Evolutionary conservation across 768 basidiomycete genomes (phyloP).

Genomic region (Calocybe gangraenosa): DNA sequence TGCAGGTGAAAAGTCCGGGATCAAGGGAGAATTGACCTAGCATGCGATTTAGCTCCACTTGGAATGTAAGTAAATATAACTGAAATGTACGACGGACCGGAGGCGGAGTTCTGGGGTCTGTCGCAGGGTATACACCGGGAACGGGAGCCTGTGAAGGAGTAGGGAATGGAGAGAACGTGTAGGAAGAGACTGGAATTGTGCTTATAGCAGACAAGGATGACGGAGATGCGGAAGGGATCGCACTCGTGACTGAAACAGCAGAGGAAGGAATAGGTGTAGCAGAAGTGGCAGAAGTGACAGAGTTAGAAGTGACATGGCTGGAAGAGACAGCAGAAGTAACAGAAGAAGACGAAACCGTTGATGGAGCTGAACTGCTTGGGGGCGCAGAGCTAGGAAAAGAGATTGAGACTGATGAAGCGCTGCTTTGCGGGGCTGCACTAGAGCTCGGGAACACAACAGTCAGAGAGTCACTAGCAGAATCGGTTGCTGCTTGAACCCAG

Average conservation of each 20-base stretch:
- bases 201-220: conserved; percentile 9
- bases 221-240: conserved; percentile 2
- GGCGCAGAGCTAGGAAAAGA: too few relatives aligned
- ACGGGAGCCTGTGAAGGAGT: conserved; percentile 52
- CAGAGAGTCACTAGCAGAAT: neutral
- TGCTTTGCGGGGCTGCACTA: too few relatives aligned
- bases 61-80: neutral
- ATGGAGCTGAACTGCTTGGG: neutral
- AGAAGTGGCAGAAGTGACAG: neutral
- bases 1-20: conserved; percentile 48
- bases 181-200: conserved; percentile 12
- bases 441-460: neutral
- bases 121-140: conserved; percentile 47
- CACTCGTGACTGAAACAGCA: neutral
- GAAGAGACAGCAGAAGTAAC: conserved; percentile 1
- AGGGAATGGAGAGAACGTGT: conserved; percentile 51
- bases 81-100: conserved; percentile 28
- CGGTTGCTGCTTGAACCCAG: conserved; percentile 9
- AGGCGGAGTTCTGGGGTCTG: conserved; percentile 56
- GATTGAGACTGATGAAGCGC: neutral
- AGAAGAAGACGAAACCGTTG: conserved; percentile 1
- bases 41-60: neutral
- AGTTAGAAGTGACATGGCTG: conserved; percentile 1
- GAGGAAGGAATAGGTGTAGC: conserved; percentile 2
- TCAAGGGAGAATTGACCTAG: conserved; percentile 29